These are phyloP conservation scores for Paecilomyces formosus DNA, from an alignment of 2,329 filamentous ascomycete species.

Conservation along the genomic window DNA sequence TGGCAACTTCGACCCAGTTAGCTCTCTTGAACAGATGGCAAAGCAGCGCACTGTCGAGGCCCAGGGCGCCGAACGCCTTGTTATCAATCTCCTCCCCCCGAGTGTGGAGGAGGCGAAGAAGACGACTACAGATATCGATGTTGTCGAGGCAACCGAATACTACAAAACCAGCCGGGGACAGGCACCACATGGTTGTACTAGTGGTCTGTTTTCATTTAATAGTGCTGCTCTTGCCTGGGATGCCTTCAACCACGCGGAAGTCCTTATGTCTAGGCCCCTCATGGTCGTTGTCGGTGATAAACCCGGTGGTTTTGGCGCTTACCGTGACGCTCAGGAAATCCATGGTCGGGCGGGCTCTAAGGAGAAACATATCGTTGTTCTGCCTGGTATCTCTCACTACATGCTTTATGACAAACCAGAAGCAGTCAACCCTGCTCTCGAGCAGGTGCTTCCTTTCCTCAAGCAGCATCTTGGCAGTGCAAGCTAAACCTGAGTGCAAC, in stretches of 20 bases:
- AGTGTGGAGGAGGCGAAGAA: neutral
- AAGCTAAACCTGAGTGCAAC: no score
- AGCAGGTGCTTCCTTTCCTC: neutral
- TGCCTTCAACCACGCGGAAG: slow-evolving; percentile 5
- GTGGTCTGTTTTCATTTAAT: neutral
- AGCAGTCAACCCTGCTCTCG: neutral
- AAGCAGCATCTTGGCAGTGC: neutral
- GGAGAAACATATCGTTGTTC: slow-evolving; percentile 5
- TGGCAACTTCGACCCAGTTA: slow-evolving; percentile 5
- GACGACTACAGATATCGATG: neutral
- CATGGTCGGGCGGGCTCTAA: slow-evolving; percentile 10
- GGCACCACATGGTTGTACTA: neutral
- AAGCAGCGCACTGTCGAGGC: slow-evolving; percentile 11
- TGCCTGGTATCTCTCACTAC: neutral
- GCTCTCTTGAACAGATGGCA: slow-evolving; percentile 10
- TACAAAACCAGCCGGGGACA: neutral
- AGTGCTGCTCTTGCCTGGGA: neutral
- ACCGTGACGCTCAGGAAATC: slow-evolving; percentile 13
- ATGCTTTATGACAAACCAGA: neutral
- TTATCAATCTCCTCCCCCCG: slow-evolving; percentile 9
- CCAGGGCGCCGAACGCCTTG: slow-evolving; percentile 9
- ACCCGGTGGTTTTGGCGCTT: slow-evolving; percentile 11
- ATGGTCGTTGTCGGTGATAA: slow-evolving; percentile 10
- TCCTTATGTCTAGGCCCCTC: slow-evolving; percentile 11
- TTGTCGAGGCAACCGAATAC: neutral